Percentiles rank a stretch among this genome's conserved stretches.
Evolutionary conservation across 139 green algal genomes (phyloP).

Genomic region (Asterochloris erici): DNA sequence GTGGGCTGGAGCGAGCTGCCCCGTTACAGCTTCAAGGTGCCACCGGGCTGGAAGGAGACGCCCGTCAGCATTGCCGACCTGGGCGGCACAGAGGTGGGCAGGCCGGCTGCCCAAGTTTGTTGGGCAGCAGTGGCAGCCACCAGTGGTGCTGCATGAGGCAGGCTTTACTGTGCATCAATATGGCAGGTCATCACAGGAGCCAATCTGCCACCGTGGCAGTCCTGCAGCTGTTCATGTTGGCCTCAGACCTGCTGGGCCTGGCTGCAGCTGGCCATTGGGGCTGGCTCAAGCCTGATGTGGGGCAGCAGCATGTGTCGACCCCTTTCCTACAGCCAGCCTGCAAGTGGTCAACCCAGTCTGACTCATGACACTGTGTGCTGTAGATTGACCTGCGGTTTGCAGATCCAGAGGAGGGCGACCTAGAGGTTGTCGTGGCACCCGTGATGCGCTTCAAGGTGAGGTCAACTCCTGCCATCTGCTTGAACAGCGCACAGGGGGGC

Average conservation of each 20-base stretch:
- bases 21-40: slow-evolving; percentile 81
- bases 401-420: slow-evolving; percentile 58
- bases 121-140: too few relatives aligned
- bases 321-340: too few relatives aligned
- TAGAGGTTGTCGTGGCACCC: slow-evolving; percentile 86
- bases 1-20: slow-evolving; percentile 93
- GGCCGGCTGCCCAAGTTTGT: too few relatives aligned
- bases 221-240: too few relatives aligned
- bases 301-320: too few relatives aligned
- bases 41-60: slow-evolving; percentile 73
- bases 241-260: too few relatives aligned
- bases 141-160: too few relatives aligned
- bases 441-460: slow-evolving; percentile 75
- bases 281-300: too few relatives aligned
- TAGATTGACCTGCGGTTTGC: slow-evolving; percentile 89
- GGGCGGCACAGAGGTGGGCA: slow-evolving; percentile 79
- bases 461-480: background rate
- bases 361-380: background rate
- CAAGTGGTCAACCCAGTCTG: background rate
- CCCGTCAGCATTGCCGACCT: slow-evolving; percentile 96
- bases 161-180: too few relatives aligned
- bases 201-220: too few relatives aligned
- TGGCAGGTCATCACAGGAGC: too few relatives aligned
- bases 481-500: background rate
- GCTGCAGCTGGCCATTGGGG: too few relatives aligned